Evolutionary conservation across 2,329 filamentous ascomycete genomes (phyloP).

Genomic region (Dendryphion nanum): DNA sequence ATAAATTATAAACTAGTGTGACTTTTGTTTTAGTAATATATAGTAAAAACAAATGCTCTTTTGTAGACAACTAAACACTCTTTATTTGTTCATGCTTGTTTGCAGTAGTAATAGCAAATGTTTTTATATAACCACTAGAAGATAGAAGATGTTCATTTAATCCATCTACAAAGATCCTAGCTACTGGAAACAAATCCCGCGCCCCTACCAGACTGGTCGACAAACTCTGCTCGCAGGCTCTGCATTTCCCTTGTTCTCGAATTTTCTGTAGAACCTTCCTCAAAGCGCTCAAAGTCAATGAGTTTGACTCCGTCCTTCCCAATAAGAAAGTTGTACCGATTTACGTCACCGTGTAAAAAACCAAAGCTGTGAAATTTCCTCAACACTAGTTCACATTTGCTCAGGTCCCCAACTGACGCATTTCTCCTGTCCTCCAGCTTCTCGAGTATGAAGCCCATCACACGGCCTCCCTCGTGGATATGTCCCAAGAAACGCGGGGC

Average conservation of each 20-base stretch:
- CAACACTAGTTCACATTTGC: slow-evolving; percentile 25
- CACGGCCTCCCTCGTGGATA: slow-evolving; percentile 34
- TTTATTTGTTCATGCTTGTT: too few species aligned
- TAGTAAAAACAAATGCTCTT: too few species aligned
- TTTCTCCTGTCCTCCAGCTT: slow-evolving; percentile 28
- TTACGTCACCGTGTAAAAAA: slow-evolving; percentile 39
- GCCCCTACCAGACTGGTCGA: slow-evolving; percentile 31
- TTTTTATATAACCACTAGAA: too few species aligned
- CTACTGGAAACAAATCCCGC: slow-evolving; percentile 12
- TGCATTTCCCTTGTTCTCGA: slow-evolving; percentile 27
- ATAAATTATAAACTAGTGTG: too few species aligned
- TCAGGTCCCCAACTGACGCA: slow-evolving; percentile 27
- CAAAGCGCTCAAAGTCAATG: slow-evolving; percentile 32
- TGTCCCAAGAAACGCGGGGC: slow-evolving; percentile 38
- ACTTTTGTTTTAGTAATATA: too few species aligned
- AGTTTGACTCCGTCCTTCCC: slow-evolving; percentile 23
- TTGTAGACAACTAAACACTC: too few species aligned
- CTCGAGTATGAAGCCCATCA: slow-evolving; percentile 39
- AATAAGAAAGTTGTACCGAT: slow-evolving; percentile 43
- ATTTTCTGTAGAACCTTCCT: slow-evolving; percentile 14
- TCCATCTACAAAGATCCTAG: too few species aligned
- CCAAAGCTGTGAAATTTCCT: slow-evolving; percentile 25
- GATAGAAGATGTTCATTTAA: too few species aligned
- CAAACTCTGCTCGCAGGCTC: slow-evolving; percentile 26
- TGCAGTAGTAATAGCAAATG: too few species aligned